Percentiles rank a stretch among this genome's conserved stretches.
These are phyloP conservation scores for Ceratocystis cacaofunesta DNA, from an alignment of 2,329 filamentous ascomycete species.

Conservation along the genomic window DNA sequence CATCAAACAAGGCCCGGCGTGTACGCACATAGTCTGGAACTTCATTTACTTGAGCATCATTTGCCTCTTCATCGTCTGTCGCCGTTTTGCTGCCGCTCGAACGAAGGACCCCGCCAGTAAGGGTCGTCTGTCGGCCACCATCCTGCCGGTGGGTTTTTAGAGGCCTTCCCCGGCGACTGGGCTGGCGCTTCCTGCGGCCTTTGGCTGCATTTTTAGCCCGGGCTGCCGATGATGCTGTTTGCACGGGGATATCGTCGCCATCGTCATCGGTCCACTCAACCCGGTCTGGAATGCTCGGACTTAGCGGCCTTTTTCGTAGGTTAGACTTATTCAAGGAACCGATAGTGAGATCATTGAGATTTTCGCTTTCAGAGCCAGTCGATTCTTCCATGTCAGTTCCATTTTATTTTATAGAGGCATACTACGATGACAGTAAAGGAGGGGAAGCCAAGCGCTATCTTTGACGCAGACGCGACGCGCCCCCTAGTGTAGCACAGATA, in stretches of 20 bases:
- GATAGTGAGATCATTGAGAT: not conserved
- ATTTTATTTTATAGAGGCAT: not conserved
- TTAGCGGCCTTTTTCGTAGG: not conserved
- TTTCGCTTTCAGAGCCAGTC: conserved; percentile 1
- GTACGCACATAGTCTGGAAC: conserved; percentile 59
- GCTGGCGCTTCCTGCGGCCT: no score
- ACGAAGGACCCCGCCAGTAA: not conserved
- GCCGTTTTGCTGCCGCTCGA: not conserved
- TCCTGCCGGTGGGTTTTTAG: not conserved
- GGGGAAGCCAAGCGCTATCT: not conserved
- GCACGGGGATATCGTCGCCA: conserved; percentile 3
- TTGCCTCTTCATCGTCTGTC: not conserved
- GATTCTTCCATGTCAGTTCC: not conserved
- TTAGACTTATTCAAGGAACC: not conserved
- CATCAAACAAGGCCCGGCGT: conserved; percentile 56
- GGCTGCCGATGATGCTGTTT: not conserved
- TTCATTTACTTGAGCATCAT: not conserved
- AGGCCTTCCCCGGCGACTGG: not conserved
- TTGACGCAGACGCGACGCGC: not conserved
- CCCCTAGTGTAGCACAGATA: not conserved
- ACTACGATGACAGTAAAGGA: not conserved
- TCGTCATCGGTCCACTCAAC: conserved; percentile 13
- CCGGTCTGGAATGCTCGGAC: not conserved
- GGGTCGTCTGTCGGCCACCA: not conserved
- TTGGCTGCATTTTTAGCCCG: not conserved